Base-by-base conservation (phyloP, 1,284 basidiomycete genomes). In the Trametes polyzona region DNA sequence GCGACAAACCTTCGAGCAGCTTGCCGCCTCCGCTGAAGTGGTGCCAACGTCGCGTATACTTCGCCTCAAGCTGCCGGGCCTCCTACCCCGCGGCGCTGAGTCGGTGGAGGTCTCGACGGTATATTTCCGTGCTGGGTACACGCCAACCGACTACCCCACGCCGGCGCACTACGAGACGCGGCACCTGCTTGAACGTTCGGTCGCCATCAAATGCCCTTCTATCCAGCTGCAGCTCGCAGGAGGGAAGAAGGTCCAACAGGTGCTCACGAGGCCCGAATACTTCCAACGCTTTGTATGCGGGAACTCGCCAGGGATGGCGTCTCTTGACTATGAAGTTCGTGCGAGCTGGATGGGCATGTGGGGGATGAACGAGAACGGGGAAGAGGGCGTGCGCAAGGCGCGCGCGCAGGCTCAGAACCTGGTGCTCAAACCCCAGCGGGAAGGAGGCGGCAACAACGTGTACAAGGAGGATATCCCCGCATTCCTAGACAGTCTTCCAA, bases 361-460 rank as follows among this genome's bases (percentile, higher is more conserved):
- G 70, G 79, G 75, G 23, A 69, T 73, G 4, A 61, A 73, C 12
- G 69, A 69, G 16, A 78, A 83, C 21, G 69, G 87, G 14, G 76
- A 75, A n/a, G 41, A 55, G 7, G 96, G 96, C 2, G 95, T 96
- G 0, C 93, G 93, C 5, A 95, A 96, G 70, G 98, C 98, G 67
- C 66, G 67, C 16, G 59, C 57, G 33, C 59, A 53, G 32, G 79
- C 86, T 0, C 68, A 77, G 4, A 74, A 80, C 12, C 87, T 93
- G 42, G 97, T 98, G 2, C 81, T 98, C 47, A 98, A 99, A 72
- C 96, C 96, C 0, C 96, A 98, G 73, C 83, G 96, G 36, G 97
- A 99, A 77, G 96, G 97, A 4, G 96, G 97, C 66, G 96, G 96
- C 3, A 97, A 99, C 72, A 99, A 99, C 69, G 84, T 98, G 23